Conservation (phyloP, 225 moss, liverwort and hornwort species). For the Lunularia cruciata region DNA sequence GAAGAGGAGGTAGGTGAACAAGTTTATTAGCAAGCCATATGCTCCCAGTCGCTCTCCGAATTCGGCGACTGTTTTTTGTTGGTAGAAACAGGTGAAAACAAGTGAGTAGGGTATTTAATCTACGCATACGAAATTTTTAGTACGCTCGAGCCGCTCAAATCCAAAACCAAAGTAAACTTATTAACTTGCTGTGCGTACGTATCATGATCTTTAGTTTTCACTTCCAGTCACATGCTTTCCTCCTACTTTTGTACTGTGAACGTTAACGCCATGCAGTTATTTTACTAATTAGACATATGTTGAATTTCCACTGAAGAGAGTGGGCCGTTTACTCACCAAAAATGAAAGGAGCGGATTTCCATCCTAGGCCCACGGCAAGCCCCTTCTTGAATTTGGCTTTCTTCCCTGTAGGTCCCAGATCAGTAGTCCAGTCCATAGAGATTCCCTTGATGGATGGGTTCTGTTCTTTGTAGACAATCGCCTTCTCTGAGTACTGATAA, state of each 20-base stretch:
- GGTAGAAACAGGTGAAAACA: background rate
- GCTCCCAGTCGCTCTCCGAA: conserved; percentile 52
- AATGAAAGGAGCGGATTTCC: conserved; percentile 58
- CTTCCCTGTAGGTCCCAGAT: background rate
- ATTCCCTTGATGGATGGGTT: conserved; percentile 1
- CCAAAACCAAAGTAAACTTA: background rate
- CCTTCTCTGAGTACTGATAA: conserved; percentile 4
- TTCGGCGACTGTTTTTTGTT: conserved; percentile 44
- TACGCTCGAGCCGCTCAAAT: background rate
- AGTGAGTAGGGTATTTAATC: background rate
- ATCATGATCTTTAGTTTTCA: no score
- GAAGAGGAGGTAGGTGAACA: conserved; percentile 46
- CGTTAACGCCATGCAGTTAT: no score
- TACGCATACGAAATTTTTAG: background rate
- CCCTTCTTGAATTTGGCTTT: background rate
- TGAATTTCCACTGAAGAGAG: no score
- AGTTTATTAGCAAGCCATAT: conserved; percentile 48
- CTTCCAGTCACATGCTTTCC: no score
- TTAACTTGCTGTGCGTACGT: no score
- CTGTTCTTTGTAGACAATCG: background rate
- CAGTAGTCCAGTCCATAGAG: background rate
- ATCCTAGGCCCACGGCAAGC: conserved; percentile 36
- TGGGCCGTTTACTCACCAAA: conserved; percentile 61
- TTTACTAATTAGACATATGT: no score
- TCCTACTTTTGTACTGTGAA: no score